Evolutionary conservation across 139 green algal species (phyloP).

Genomic region (Picochlorum sp.): DNA sequence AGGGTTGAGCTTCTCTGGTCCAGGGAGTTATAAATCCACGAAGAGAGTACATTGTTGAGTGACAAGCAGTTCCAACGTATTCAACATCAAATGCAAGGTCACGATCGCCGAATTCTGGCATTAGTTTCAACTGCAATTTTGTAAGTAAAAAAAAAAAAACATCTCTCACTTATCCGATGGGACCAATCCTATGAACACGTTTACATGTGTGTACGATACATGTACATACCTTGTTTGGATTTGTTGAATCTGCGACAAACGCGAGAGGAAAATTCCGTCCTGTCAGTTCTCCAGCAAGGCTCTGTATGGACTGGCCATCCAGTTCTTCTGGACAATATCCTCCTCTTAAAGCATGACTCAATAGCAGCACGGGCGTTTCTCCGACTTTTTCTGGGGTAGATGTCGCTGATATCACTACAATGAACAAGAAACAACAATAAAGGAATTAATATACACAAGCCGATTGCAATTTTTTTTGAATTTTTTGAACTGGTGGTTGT

Average conservation of each 20-base stretch:
- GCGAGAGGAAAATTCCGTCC: background rate
- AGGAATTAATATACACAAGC: background rate
- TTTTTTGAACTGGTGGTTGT: no score
- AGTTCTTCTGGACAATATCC: background rate
- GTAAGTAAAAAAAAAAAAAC: no score
- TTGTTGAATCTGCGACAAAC: background rate
- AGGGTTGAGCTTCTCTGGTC: background rate
- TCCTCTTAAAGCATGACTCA: background rate
- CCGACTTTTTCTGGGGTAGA: background rate
- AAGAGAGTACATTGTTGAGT: background rate
- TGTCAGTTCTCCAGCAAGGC: background rate
- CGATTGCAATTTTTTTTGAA: no score
- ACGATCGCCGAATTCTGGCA: background rate
- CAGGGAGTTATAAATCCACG: background rate
- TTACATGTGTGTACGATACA: no score
- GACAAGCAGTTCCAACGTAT: background rate
- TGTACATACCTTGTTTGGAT: background rate
- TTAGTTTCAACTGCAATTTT: no score
- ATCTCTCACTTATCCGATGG: no score
- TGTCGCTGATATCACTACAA: background rate
- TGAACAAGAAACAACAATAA: no score
- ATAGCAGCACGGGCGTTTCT: background rate
- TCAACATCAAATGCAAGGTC: background rate
- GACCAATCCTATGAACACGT: no score
- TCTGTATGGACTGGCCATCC: background rate